Evolutionary conservation across 257 asterid species (phyloP), one percentile per base, ranked within the genome.

Genomic region (Paulownia fortunei): DNA sequence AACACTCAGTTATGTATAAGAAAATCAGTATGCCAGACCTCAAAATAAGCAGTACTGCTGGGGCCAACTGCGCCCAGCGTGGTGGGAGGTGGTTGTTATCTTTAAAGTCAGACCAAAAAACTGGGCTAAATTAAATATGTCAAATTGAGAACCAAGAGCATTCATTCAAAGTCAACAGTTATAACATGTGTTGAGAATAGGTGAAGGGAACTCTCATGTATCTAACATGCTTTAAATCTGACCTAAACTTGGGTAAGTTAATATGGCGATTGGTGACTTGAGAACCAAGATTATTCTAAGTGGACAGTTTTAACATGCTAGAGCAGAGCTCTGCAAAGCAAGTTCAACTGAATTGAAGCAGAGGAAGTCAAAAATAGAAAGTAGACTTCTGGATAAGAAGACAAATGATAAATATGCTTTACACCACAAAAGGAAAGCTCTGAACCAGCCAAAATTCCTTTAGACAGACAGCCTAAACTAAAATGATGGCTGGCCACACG

Each of bases 1-100:
- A 67, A 24, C 36, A 41, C n/a, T 67, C 21, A 18, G 36, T 41
- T 55, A 76, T 24, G 19, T 34, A 5, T 24, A 51, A 65, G 19
- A 52, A 49, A n/a, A 69, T 47, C 24, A 49, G 9, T 30, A 10
- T 13, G 69, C 61, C 27, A 76, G 51, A 76, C 39, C 56, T 46
- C 54, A 63, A 62, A 63, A 10, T 56, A 39, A 58, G 41, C 26
- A 69, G n/a, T 8, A n/a, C 70, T 63, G 26, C 27, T 55, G 62
- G 13, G 15, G 62, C 19, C 62, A 32, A 2, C 2, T 30, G 36
- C 4, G 4, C 42, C 36, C 65, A 58, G 41, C 4, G 21, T n/a
- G 10, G 66, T 11, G 11, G 39, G 19, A 12, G 18, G 44, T 32
- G 62, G 62, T 55, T 55, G 27, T 23, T 30, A 30, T 30, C 23